Percentiles rank a stretch among this genome's conserved stretches.
Evolutionary conservation across 441 rosid species (phyloP).

Genomic region (Gossypium laxum): DNA sequence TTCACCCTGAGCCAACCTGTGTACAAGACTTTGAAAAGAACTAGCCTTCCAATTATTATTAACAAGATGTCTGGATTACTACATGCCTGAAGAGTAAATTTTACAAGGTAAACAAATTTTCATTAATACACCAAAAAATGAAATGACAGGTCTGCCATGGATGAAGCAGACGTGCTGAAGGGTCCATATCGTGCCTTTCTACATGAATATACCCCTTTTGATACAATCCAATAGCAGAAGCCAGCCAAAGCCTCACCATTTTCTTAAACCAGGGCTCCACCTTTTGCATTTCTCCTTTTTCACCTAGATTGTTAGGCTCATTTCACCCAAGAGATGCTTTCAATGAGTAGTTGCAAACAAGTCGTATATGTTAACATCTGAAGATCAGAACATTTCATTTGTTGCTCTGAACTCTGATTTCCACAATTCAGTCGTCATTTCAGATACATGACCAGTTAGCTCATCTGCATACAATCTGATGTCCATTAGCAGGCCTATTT

Average conservation of each 20-base stretch:
- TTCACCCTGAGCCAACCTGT: background rate
- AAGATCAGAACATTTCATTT: background rate
- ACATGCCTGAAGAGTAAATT: background rate
- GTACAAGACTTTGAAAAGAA: background rate
- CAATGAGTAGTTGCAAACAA: constrained; percentile 7
- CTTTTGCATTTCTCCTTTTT: background rate
- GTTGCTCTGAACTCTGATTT: background rate
- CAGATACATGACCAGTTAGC: background rate
- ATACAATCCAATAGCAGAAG: constrained; percentile 1
- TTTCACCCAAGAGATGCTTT: constrained; percentile 13
- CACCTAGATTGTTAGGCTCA: constrained; percentile 8
- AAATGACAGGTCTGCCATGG: constrained; percentile 15
- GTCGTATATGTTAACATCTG: background rate
- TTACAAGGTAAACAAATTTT: background rate
- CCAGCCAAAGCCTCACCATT: constrained; percentile 20
- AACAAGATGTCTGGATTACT: background rate
- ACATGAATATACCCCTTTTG: constrained; percentile 3
- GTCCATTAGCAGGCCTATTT: background rate
- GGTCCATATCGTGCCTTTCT: constrained; percentile 14
- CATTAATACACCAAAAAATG: background rate
- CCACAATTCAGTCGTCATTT: background rate
- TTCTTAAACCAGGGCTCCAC: background rate
- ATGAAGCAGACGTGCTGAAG: constrained; percentile 17
- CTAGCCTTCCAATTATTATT: background rate
- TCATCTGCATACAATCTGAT: background rate